Evolutionary conservation across 495 filamentous ascomycete species (phyloP), one percentile per base, ranked within the genome.

Genomic region (Neurospora hispaniola): DNA sequence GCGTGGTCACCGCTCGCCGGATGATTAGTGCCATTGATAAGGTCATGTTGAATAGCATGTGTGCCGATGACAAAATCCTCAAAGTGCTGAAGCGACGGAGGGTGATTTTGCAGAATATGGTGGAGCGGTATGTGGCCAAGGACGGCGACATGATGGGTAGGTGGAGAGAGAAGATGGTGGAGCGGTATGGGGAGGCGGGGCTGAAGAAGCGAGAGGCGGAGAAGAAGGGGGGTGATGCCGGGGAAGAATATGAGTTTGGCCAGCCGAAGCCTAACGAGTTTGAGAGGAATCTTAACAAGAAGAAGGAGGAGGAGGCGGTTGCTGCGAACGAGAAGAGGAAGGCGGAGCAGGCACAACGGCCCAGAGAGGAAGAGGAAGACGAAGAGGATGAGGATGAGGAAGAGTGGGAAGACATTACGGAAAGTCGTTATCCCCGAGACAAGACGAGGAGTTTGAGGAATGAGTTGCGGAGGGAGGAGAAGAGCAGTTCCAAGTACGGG

Each of bases 11-110:
- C 35, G 82, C 80, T 23, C 80, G 81, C n/a, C 78, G 78, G 48
- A 82, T 86, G 78, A 79, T 83, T 46, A 77, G 77, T 42, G 81
- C 80, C 5, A 77, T 79, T 38, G 84, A 86, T 75, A 77, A 74
- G 40, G 70, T 84, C 11, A 40, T 78, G 66, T 31, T 69, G 9
- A 71, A 80, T 20, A 66, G 76, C 18, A 72, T 82, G 76, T 70
- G 75, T 7, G 6, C 59, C 5, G 73, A 74, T n/a, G 43, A 71
- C 6, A 31, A 42, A 2, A 39, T 69, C 41, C 38, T 59, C 16
- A 76, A 77, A 43, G 62, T 72, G 27, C 62, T 83, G 11, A 76
- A 75, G 62, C 31, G 44, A 27, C 79, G 75, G 38, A 78, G 80
- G 3, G 78, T 74, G 68, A 59, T 77, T 23, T 69, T 86, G 74